Conservation (phyloP, 1,139 yeast genomes). For the Yamadazyma kanchanaburiensis region DNA sequence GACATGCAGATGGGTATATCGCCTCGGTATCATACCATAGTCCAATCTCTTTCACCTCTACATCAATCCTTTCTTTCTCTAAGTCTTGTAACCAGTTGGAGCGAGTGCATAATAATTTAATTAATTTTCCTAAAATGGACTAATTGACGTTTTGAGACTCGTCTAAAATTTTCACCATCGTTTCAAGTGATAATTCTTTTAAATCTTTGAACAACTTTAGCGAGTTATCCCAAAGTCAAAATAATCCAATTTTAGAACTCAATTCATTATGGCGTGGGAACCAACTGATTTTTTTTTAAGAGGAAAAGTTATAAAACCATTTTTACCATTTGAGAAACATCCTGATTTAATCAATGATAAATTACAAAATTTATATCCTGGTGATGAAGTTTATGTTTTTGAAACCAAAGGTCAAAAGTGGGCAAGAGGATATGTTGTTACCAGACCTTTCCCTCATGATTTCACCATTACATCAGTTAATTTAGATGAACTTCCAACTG, state of each 20-base stretch:
- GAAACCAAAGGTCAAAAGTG: conserved; percentile 65
- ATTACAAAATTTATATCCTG: conserved; percentile 64
- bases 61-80: no score
- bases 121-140: conserved; percentile 14
- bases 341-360: conserved; percentile 36
- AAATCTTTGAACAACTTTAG: background rate
- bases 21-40: no score
- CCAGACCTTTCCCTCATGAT: conserved; percentile 66
- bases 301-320: conserved; percentile 57
- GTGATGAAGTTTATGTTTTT: conserved; percentile 77
- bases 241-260: no score
- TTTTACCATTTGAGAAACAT: conserved; percentile 56
- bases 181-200: background rate
- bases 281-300: conserved; percentile 37
- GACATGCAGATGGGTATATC: no score
- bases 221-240: no score
- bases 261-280: conserved; percentile 26
- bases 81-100: no score
- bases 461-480: conserved; percentile 60
- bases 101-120: conserved; percentile 3
- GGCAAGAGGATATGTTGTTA: conserved; percentile 74
- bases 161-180: conserved; percentile 4
- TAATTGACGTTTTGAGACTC: conserved; percentile 5
- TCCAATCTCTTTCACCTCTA: no score
- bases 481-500: conserved; percentile 60